Evolutionary conservation across 371 early-diverging fungal genomes (phyloP).

Genomic region (Syncephalastrum sp.): DNA sequence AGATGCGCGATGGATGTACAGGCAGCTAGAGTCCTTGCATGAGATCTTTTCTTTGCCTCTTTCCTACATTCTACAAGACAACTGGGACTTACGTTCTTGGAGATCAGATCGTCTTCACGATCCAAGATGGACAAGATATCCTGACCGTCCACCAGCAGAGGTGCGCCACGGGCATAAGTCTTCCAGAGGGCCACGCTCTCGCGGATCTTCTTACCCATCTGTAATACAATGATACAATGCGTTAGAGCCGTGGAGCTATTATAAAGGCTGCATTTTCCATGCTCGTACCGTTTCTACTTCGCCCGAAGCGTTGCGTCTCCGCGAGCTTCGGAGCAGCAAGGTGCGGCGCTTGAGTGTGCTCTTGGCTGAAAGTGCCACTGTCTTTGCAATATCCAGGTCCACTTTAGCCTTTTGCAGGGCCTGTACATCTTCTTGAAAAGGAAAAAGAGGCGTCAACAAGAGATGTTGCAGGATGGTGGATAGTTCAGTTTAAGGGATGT

Average conservation of each 20-base stretch:
- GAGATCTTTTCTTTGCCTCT: too few relatives aligned
- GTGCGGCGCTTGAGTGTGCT: slow-evolving; percentile 44
- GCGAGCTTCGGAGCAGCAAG: slow-evolving; percentile 26
- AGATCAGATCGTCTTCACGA: slow-evolving; percentile 21
- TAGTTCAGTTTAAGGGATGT: background rate
- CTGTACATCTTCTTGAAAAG: slow-evolving; percentile 37
- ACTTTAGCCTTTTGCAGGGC: slow-evolving; percentile 47
- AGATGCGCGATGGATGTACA: slow-evolving; percentile 28
- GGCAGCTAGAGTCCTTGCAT: slow-evolving; percentile 12
- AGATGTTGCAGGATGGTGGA: background rate
- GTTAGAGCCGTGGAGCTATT: background rate
- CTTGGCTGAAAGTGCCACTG: slow-evolving; percentile 44
- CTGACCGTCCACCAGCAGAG: slow-evolving; percentile 30
- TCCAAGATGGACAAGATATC: slow-evolving; percentile 27
- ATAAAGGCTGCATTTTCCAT: background rate
- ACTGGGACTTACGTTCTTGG: slow-evolving; percentile 22
- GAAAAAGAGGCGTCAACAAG: background rate
- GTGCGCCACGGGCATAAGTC: slow-evolving; percentile 28
- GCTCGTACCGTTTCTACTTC: slow-evolving; percentile 31
- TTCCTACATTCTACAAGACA: too few relatives aligned
- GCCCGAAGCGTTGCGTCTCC: slow-evolving; percentile 25
- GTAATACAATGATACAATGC: background rate
- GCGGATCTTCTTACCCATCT: slow-evolving; percentile 33
- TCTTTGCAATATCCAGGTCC: slow-evolving; percentile 49
- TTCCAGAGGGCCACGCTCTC: slow-evolving; percentile 32